A percentile compares a stretch with the other conserved stretches of the same genome.
phyloP scores from a whole-genome alignment of 768 basidiomycete species.

The Exidia glandulosa region DNA sequence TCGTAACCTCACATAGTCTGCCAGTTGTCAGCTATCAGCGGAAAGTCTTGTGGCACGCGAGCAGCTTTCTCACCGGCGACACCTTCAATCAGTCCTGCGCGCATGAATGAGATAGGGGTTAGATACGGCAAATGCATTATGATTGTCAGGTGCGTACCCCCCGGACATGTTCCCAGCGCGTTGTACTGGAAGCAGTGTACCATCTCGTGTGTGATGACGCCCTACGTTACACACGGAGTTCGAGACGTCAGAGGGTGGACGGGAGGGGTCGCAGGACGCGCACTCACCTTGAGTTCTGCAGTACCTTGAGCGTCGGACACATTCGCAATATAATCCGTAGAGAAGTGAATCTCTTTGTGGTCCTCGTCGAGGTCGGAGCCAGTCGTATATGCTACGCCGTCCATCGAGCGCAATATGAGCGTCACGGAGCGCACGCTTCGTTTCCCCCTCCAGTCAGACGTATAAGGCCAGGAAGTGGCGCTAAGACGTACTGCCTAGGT shows the following conservation, averaged over 20 bases:
- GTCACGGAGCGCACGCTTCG: slow-evolving; percentile 11
- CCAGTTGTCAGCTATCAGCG: not conserved
- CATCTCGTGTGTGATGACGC: slow-evolving; percentile 64
- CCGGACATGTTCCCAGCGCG: slow-evolving; percentile 46
- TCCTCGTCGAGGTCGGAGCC: slow-evolving; percentile 31
- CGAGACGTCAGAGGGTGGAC: slow-evolving; percentile 19
- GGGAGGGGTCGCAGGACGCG: not conserved
- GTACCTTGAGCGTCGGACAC: not conserved
- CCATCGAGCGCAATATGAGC: slow-evolving; percentile 29
- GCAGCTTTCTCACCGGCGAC: slow-evolving; percentile 63
- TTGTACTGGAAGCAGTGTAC: slow-evolving; percentile 74
- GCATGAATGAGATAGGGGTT: no score
- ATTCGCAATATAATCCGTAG: slow-evolving; percentile 46
- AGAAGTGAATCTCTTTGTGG: slow-evolving; percentile 67
- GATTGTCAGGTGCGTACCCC: slow-evolving; percentile 18
- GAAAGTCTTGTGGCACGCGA: not conserved
- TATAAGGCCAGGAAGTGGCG: not conserved
- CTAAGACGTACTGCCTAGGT: slow-evolving; percentile 32
- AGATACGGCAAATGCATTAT: not conserved
- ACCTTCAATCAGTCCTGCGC: slow-evolving; percentile 53
- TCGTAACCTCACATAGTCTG: slow-evolving; percentile 63
- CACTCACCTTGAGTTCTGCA: slow-evolving; percentile 7
- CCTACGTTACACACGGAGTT: no score
- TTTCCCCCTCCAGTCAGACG: not conserved
- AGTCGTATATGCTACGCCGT: slow-evolving; percentile 58